A percentile compares a stretch with the other conserved stretches of the same genome.
Evolutionary conservation across 192 early-diverging fungal species (phyloP).

Genomic region (Coemansia sp.): DNA sequence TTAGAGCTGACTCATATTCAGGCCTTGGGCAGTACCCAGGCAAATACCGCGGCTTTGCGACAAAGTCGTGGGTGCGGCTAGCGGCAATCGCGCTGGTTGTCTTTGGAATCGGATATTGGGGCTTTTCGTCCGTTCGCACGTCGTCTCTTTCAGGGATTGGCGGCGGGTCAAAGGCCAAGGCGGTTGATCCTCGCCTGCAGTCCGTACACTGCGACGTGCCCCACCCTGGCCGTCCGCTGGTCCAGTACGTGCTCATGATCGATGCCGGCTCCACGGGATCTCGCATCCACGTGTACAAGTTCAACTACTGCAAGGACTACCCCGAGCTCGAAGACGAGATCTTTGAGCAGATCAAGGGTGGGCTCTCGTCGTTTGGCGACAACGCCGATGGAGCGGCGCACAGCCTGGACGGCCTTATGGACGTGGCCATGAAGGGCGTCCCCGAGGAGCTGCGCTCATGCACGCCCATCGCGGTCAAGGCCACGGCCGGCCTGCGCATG

Average conservation of each 20-base stretch:
- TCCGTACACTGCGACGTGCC: slow-evolving; percentile 62
- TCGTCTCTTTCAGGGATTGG: slow-evolving; percentile 2
- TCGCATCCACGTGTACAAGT: slow-evolving; percentile 94
- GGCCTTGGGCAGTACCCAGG: slow-evolving; percentile 44
- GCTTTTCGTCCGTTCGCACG: not conserved
- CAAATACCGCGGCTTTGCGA: slow-evolving; percentile 20
- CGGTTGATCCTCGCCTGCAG: slow-evolving; percentile 38
- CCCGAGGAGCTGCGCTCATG: slow-evolving; percentile 67
- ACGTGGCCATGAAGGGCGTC: slow-evolving; percentile 69
- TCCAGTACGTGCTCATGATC: slow-evolving; percentile 91
- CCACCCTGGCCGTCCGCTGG: slow-evolving; percentile 64
- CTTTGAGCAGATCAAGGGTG: slow-evolving; percentile 81
- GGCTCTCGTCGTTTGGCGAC: slow-evolving; percentile 70
- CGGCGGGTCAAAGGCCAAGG: not conserved
- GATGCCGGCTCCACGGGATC: slow-evolving; percentile 97
- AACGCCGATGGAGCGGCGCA: slow-evolving; percentile 75
- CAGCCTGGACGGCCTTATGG: slow-evolving; percentile 75
- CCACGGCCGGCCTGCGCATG: slow-evolving; percentile 89
- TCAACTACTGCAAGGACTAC: slow-evolving; percentile 84
- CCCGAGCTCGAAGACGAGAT: slow-evolving; percentile 88
- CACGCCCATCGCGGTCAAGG: slow-evolving; percentile 92
- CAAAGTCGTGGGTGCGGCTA: slow-evolving; percentile 23
- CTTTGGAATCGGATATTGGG: slow-evolving; percentile 8
- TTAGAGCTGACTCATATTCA: slow-evolving; percentile 17
- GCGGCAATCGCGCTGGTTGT: slow-evolving; percentile 17